These are phyloP conservation scores for Apiospora sp. DNA, from an alignment of 2,329 filamentous ascomycete species.

Conservation along the genomic window DNA sequence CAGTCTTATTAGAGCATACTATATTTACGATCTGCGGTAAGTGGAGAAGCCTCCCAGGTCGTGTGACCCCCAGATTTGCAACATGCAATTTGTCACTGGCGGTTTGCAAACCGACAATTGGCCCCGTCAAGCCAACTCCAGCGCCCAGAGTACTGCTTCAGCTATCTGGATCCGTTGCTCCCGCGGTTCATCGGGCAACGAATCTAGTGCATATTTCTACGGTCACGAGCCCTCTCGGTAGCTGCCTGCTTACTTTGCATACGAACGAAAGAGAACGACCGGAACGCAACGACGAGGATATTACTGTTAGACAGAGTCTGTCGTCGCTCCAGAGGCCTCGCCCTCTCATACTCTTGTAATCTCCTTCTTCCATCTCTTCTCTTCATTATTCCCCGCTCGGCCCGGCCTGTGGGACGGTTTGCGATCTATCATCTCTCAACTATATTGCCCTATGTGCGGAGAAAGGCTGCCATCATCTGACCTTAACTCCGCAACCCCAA, in stretches of 20 bases:
- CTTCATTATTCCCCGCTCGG: background rate
- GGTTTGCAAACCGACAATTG: constrained; percentile 1
- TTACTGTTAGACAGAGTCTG: background rate
- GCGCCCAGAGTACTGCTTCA: background rate
- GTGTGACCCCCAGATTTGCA: constrained; percentile 16
- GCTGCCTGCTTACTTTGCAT: background rate
- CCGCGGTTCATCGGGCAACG: background rate
- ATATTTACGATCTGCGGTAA: constrained; percentile 5
- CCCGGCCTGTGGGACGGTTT: background rate
- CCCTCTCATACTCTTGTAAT: background rate
- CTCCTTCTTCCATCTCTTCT: background rate
- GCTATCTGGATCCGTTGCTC: background rate
- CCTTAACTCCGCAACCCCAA: constrained; percentile 13
- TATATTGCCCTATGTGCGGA: background rate
- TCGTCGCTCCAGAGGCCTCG: background rate
- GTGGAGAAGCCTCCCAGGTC: constrained; percentile 2
- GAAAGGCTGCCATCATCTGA: constrained; percentile 12
- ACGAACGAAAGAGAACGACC: constrained; percentile 2
- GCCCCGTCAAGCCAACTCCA: background rate
- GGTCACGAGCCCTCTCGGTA: constrained; percentile 6
- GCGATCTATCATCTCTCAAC: constrained; percentile 13
- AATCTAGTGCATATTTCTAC: background rate
- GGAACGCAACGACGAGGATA: background rate
- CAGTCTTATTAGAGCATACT: constrained; percentile 7
- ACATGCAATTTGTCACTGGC: constrained; percentile 9